Evolutionary conservation across 2,329 filamentous ascomycete genomes (phyloP), one percentile per base, ranked within the genome.

Genomic region (Knoxdaviesia capensis): DNA sequence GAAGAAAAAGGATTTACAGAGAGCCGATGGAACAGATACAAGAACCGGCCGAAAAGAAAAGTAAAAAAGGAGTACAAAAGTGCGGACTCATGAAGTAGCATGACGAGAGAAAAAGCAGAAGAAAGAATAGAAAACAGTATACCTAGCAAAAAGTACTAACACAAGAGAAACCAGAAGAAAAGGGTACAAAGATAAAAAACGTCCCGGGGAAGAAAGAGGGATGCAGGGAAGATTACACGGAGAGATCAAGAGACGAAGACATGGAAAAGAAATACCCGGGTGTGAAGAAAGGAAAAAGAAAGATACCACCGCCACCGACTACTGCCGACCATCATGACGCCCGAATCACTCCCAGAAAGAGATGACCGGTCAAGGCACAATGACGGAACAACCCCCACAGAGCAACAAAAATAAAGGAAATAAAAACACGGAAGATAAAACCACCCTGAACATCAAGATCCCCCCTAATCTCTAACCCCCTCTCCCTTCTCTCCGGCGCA

Each of bases 31-130:
- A 37, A 39, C 6, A 8, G 34, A 38, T 29, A 44, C 28, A 41
- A 34, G 29, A 10, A 11, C 31, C 34, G 28, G 33, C 37, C 35
- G 40, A 20, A 42, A 34, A 31, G 36, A 28, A 33, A 34, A 42
- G 28, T 39, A 42, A 9, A 42, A 39, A 43, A 47, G 44, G 47
- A 48, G 42, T 43, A 50, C 48, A 47, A 28, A 34, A 30, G 35
- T 5, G 39, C 10, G 33, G 10, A 31, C 29, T 36, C 6, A 30
- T 20, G 4, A 34, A 34, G 7, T 34, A 42, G 8, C 32, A 40
- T 39, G 46, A 45, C 46, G 48, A 42, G 42, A 50, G 50, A 46
- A 33, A 37, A 41, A 9, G 10, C 34, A 41, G 6, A 38, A 50
- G 46, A 43, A 38, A 28, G 36, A 31, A 34, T 29, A 42, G 31